Evolutionary conservation across 176 grass and related monocot genomes (phyloP).

Genomic region (Raddia distichophylla): DNA sequence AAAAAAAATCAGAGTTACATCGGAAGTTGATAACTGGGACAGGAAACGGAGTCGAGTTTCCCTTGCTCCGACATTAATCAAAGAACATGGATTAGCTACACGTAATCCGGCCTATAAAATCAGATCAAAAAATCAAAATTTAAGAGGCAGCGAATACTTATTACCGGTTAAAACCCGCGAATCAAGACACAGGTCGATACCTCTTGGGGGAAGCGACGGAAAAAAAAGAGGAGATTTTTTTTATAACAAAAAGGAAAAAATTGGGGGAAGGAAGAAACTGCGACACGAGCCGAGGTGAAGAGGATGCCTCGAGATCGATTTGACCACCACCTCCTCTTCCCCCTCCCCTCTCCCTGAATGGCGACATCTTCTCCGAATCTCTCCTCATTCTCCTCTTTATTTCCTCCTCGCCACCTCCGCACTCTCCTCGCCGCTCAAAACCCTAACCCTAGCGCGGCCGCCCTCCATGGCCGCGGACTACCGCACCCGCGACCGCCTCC

Average conservation of each 20-base stretch:
- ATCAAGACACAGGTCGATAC: neutral
- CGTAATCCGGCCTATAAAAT: neutral
- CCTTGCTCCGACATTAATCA: neutral
- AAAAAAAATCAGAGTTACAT: neutral
- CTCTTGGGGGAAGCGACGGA: neutral
- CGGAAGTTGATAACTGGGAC: constrained; percentile 23
- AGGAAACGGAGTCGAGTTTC: constrained; percentile 8
- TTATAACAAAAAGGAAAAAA: neutral
- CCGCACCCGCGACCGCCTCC: constrained; percentile 57
- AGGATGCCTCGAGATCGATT: constrained; percentile 46
- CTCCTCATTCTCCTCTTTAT: constrained; percentile 39
- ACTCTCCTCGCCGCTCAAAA: constrained; percentile 25
- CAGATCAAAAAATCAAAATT: neutral
- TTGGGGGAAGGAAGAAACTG: constrained; percentile 27
- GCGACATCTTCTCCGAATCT: constrained; percentile 47
- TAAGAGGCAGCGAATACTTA: neutral
- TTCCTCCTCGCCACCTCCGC: constrained; percentile 40
- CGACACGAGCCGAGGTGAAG: neutral
- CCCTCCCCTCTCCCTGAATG: constrained; percentile 48
- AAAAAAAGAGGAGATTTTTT: too few species aligned
- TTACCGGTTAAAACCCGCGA: neutral
- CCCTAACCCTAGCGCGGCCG: constrained; percentile 41
- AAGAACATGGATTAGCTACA: neutral
- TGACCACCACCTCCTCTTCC: constrained; percentile 46
- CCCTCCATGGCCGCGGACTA: constrained; percentile 66